A percentile compares a stretch with the other conserved stretches of the same genome.
Evolutionary conservation across 176 grass and related monocot genomes (phyloP).

Genomic region (Aegilops umbellulata): DNA sequence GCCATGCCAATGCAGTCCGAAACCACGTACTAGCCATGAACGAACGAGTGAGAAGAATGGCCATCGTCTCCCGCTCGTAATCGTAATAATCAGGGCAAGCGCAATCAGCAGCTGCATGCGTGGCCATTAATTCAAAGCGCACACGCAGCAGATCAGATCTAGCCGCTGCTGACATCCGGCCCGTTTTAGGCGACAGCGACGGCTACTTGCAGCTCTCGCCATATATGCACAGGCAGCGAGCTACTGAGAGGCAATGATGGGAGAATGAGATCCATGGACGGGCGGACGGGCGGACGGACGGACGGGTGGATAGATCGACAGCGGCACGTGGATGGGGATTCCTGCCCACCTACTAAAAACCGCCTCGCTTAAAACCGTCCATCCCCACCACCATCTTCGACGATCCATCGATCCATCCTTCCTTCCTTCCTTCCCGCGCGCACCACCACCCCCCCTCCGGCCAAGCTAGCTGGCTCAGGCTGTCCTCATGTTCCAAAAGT

Average conservation of each 20-base stretch:
- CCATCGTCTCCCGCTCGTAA: background rate
- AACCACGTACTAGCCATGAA: background rate
- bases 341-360: conserved; percentile 43
- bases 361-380: conserved; percentile 33
- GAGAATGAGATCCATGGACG: conserved; percentile 8
- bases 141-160: background rate
- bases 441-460: background rate
- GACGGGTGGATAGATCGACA: conserved; percentile 14
- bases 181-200: conserved; percentile 24
- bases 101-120: background rate
- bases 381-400: background rate
- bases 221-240: background rate
- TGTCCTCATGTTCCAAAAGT: conserved; percentile 70
- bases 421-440: background rate
- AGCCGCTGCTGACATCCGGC: background rate
- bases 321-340: conserved; percentile 54
- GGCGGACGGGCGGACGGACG: background rate
- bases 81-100: no score
- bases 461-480: conserved; percentile 47
- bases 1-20: background rate
- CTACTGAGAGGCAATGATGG: background rate
- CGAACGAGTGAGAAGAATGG: background rate
- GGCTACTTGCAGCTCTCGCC: background rate
- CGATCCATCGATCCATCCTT: background rate
- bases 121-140: background rate